Percentiles rank a stretch among this genome's conserved stretches.
Conservation (phyloP, 1,139 yeast species). For the Hyphopichia burtonii region DNA sequence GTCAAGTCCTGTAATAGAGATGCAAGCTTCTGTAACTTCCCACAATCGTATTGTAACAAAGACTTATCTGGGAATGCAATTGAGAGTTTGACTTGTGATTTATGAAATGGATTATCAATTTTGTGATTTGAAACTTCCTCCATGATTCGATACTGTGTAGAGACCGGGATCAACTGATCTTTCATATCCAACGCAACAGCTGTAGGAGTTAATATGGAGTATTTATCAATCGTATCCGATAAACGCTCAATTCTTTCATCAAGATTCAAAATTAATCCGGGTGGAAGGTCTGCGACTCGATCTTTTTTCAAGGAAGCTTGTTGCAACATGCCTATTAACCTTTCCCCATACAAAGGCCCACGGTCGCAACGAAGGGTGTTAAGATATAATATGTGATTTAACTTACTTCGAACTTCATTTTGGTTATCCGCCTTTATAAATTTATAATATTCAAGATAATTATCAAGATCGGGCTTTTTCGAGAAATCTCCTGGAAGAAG, state of each 20-base stretch:
- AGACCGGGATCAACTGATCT: conserved; percentile 48
- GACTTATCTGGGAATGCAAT: conserved; percentile 97
- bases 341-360: conserved; percentile 56
- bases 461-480: conserved; percentile 37
- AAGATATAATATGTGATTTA: conserved; percentile 60
- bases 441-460: conserved; percentile 61
- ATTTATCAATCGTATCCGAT: conserved; percentile 64
- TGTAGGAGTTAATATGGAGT: conserved; percentile 84
- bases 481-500: conserved; percentile 27
- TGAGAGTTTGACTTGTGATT: conserved; percentile 80
- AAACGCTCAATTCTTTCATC: conserved; percentile 42
- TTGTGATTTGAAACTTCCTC: conserved; percentile 33
- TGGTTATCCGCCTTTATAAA: conserved; percentile 53
- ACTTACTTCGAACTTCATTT: conserved; percentile 45
- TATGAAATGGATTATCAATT: conserved; percentile 70
- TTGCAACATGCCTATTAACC: conserved; percentile 25
- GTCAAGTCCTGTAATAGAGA: conserved; percentile 70
- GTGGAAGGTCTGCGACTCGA: conserved; percentile 16
- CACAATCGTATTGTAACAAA: conserved; percentile 91
- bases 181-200: conserved; percentile 79
- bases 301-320: conserved; percentile 12
- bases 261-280: conserved; percentile 21
- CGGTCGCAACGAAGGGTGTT: conserved; percentile 62
- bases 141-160: conserved; percentile 29
- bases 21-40: conserved; percentile 87